Conservation (phyloP, 1,284 basidiomycete species). For the Stygiomarasmius scandens region DNA sequence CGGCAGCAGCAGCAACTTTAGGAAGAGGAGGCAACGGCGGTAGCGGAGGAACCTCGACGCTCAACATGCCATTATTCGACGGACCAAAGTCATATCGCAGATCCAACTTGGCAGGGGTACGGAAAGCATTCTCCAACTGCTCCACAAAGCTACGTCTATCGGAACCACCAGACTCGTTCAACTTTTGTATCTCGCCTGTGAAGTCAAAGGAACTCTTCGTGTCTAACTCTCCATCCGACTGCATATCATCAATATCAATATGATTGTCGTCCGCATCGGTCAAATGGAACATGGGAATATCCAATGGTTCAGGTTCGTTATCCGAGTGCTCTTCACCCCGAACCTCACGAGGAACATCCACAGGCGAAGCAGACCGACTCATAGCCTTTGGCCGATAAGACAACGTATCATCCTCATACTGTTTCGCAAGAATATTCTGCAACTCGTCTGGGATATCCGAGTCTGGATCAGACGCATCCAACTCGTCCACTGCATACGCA, state of each 20-base stretch:
- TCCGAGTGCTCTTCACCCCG: constrained; percentile 28
- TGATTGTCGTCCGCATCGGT: constrained; percentile 49
- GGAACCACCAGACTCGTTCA: constrained; percentile 70
- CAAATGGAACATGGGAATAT: constrained; percentile 47
- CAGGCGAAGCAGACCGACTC: too few relatives aligned
- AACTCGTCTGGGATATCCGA: constrained; percentile 79
- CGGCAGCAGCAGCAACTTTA: neutral
- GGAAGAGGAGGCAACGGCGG: constrained; percentile 33
- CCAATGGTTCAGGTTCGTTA: constrained; percentile 18
- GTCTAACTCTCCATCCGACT: constrained; percentile 54
- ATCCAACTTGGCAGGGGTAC: constrained; percentile 69
- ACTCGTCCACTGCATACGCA: constrained; percentile 40
- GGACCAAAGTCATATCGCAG: constrained; percentile 47
- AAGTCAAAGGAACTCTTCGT: constrained; percentile 86
- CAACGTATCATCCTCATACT: constrained; percentile 45
- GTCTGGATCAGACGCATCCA: constrained; percentile 62
- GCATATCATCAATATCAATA: constrained; percentile 44
- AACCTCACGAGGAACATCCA: constrained; percentile 9
- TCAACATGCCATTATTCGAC: constrained; percentile 24
- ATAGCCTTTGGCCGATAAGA: too few relatives aligned
- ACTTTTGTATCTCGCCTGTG: constrained; percentile 73
- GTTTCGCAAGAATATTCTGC: constrained; percentile 59
- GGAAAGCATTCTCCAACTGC: constrained; percentile 78
- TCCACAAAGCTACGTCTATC: constrained; percentile 80
- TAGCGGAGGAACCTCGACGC: constrained; percentile 49